Conservation (phyloP, 495 filamentous ascomycete species). For the Chaetomidium leptoderma region DNA sequence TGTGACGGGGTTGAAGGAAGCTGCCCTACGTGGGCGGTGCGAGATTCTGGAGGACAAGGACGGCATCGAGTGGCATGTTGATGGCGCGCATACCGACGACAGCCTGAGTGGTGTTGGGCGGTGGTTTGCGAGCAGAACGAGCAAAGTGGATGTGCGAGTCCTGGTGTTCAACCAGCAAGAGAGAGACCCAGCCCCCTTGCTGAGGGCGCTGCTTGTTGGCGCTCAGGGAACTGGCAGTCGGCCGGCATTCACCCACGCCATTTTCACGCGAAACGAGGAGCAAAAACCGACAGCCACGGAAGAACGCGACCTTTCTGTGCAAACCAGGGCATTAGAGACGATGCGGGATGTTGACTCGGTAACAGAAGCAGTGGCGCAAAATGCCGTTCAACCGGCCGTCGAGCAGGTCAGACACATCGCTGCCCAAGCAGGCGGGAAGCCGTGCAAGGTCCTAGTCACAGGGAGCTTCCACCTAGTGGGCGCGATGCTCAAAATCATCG, state of each 20-base stretch:
- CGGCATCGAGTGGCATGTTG: slow-evolving; percentile 70
- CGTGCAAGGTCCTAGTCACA: slow-evolving; percentile 55
- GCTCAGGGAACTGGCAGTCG: slow-evolving; percentile 1
- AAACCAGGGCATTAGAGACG: slow-evolving; percentile 29
- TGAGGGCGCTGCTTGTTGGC: slow-evolving; percentile 43
- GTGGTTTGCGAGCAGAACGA: slow-evolving; percentile 59
- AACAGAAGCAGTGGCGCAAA: slow-evolving; percentile 22
- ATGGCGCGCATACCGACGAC: slow-evolving; percentile 86
- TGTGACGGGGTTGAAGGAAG: slow-evolving; percentile 59
- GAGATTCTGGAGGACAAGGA: slow-evolving; percentile 57
- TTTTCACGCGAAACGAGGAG: slow-evolving; percentile 45
- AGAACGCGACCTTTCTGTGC: slow-evolving; percentile 34
- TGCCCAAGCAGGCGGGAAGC: slow-evolving; percentile 15
- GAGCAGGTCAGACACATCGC: slow-evolving; percentile 22
- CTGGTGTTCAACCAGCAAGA: slow-evolving; percentile 95
- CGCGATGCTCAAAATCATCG: slow-evolving; percentile 70
- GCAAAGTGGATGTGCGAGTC: slow-evolving; percentile 33
- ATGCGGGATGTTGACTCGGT: slow-evolving; percentile 18
- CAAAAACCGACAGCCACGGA: slow-evolving; percentile 15
- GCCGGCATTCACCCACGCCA: slow-evolving; percentile 32
- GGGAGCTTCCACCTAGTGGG: slow-evolving; percentile 90
- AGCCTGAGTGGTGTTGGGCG: slow-evolving; percentile 65
- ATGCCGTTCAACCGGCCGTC: slow-evolving; percentile 32
- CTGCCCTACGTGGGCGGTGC: slow-evolving; percentile 67
- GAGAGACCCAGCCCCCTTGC: slow-evolving; percentile 61